These are phyloP conservation scores for Turnera subulata DNA, from an alignment of 345 rosid genomes.

Conservation along the genomic window DNA sequence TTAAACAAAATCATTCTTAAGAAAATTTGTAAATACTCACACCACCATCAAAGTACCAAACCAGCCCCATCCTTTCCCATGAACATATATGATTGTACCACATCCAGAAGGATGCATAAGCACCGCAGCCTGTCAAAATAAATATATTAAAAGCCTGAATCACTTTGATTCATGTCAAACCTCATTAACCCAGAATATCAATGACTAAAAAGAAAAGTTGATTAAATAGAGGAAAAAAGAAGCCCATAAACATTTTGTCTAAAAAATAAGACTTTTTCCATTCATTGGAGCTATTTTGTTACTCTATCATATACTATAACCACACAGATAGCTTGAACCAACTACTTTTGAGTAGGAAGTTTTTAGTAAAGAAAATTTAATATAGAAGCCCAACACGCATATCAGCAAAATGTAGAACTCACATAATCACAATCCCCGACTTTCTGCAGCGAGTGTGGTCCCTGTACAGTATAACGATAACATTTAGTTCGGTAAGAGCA, in stretches of 20 bases:
- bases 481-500: too few relatives aligned
- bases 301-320: too few relatives aligned
- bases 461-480: slow-evolving; percentile 44
- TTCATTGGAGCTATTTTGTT: too few relatives aligned
- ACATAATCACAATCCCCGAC: slow-evolving; percentile 69
- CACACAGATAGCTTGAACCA: not conserved
- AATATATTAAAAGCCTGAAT: slow-evolving; percentile 1
- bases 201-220: not conserved
- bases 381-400: not conserved
- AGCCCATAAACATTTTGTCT: too few relatives aligned
- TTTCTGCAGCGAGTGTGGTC: slow-evolving; percentile 56
- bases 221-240: too few relatives aligned
- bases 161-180: slow-evolving; percentile 3
- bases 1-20: slow-evolving; percentile 3
- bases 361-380: not conserved
- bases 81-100: slow-evolving; percentile 47
- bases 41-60: slow-evolving; percentile 52
- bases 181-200: not conserved
- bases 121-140: slow-evolving; percentile 49
- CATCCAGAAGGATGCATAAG: slow-evolving; percentile 92
- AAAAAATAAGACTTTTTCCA: too few relatives aligned
- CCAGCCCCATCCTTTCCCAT: slow-evolving; percentile 81
- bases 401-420: slow-evolving; percentile 33
- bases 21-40: slow-evolving; percentile 32
- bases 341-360: too few relatives aligned